Conservation (phyloP, 306 rosid genomes). For the Elaeagnus macrophylla region DNA sequence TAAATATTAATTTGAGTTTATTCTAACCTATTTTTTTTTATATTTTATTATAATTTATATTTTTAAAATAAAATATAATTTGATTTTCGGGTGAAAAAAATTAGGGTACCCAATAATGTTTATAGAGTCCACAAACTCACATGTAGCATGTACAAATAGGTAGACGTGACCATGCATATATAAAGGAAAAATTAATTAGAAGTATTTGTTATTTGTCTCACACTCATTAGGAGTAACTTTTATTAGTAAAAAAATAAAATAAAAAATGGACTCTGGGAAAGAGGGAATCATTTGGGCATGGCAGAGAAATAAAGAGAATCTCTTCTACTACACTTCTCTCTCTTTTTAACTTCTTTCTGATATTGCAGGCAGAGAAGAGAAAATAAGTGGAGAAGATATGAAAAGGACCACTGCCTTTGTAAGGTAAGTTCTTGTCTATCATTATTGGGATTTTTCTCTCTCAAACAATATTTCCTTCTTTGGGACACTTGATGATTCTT, state of each 20-base stretch:
- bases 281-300: slow-evolving; percentile 21
- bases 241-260: background rate
- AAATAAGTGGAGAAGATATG: slow-evolving; percentile 21
- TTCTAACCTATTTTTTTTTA: too few relatives aligned
- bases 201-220: too few relatives aligned
- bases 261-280: background rate
- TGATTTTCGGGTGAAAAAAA: too few relatives aligned
- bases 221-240: too few relatives aligned
- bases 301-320: slow-evolving; percentile 34
- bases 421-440: slow-evolving; percentile 33
- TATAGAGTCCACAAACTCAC: too few relatives aligned
- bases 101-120: too few relatives aligned
- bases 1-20: too few relatives aligned
- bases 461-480: slow-evolving; percentile 19
- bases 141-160: slow-evolving; percentile 29
- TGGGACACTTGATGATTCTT: slow-evolving; percentile 27
- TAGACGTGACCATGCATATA: slow-evolving; percentile 42
- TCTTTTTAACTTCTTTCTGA: slow-evolving; percentile 20
- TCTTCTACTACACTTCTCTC: slow-evolving; percentile 26
- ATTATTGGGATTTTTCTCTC: slow-evolving; percentile 25
- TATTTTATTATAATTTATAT: too few relatives aligned
- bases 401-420: slow-evolving; percentile 28
- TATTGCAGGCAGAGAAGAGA: slow-evolving; percentile 13
- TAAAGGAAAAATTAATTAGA: too few relatives aligned
- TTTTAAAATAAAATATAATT: too few relatives aligned